Conservation (phyloP, 2,329 filamentous ascomycete species). For the Sclerotinia borealis region DNA sequence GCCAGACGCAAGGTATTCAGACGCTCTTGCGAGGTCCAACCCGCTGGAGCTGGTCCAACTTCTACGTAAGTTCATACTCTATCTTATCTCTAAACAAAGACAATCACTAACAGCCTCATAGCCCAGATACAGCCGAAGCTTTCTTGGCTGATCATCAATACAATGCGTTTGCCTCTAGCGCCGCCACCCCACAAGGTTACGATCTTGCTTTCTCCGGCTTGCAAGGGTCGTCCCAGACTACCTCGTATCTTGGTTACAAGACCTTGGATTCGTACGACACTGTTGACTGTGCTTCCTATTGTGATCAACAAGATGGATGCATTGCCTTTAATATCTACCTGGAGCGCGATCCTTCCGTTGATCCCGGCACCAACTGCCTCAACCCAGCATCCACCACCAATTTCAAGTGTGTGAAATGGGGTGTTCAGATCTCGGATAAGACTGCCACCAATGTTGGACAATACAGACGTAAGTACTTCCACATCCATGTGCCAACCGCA, state of each 20-base stretch:
- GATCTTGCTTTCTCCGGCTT: constrained; percentile 31
- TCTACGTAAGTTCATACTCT: not conserved
- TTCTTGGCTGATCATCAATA: not conserved
- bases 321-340: constrained; percentile 34
- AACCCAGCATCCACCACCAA: constrained; percentile 33
- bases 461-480: constrained; percentile 26
- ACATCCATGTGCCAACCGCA: too few relatives aligned
- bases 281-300: constrained; percentile 27
- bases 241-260: constrained; percentile 27
- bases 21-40: not conserved
- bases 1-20: not conserved
- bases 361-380: constrained; percentile 29
- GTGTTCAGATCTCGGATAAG: constrained; percentile 25
- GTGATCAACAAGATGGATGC: constrained; percentile 29
- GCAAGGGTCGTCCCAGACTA: constrained; percentile 29
- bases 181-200: constrained; percentile 32
- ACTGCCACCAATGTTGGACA: constrained; percentile 34
- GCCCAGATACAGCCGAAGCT: not conserved
- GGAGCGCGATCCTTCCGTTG: constrained; percentile 33
- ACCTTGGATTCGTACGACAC: constrained; percentile 31
- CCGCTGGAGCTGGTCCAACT: not conserved
- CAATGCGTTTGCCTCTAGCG: not conserved
- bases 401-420: constrained; percentile 35
- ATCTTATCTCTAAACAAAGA: accelerated
- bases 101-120: not conserved